These are phyloP conservation scores for Rhodosporidiobolus sp. DNA, from an alignment of 768 basidiomycete species.

Conservation along the genomic window DNA sequence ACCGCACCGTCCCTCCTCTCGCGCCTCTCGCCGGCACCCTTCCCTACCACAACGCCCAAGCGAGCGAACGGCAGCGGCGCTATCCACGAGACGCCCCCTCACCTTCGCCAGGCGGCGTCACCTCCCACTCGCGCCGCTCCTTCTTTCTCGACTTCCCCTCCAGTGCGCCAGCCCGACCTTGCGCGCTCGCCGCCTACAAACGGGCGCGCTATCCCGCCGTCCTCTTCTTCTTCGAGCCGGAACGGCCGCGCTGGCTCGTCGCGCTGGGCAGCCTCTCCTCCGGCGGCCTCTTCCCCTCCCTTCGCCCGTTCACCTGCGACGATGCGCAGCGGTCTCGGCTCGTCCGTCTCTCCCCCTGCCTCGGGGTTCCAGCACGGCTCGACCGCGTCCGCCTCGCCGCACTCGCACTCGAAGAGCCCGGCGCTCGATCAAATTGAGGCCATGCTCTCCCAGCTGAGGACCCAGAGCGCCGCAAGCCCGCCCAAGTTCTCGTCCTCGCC, in stretches of 20 bases:
- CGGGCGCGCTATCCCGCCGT: too few species aligned
- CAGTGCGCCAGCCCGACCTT: neutral
- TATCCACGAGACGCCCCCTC: neutral
- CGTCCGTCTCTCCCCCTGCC: too few species aligned
- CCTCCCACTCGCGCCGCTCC: neutral
- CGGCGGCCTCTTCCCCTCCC: neutral
- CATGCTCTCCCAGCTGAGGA: slow-evolving; percentile 21
- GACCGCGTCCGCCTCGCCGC: neutral
- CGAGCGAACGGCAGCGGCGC: neutral
- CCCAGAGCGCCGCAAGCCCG: neutral
- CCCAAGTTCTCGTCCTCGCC: neutral
- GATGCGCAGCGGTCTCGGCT: neutral
- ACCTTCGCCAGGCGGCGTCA: neutral
- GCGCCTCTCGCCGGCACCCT: neutral
- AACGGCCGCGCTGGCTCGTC: slow-evolving; percentile 12
- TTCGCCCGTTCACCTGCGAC: neutral
- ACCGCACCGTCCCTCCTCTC: slow-evolving; percentile 17
- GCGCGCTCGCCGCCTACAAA: neutral
- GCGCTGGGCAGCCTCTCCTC: slow-evolving; percentile 21
- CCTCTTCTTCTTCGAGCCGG: too few species aligned
- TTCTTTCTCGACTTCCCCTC: neutral
- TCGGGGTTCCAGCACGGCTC: too few species aligned
- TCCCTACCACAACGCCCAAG: too few species aligned
- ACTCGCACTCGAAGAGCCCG: neutral
- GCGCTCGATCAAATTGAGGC: slow-evolving; percentile 27